Evolutionary conservation across 441 rosid species (phyloP), one percentile per base, ranked within the genome.

Genomic region (Adansonia grandidieri): DNA sequence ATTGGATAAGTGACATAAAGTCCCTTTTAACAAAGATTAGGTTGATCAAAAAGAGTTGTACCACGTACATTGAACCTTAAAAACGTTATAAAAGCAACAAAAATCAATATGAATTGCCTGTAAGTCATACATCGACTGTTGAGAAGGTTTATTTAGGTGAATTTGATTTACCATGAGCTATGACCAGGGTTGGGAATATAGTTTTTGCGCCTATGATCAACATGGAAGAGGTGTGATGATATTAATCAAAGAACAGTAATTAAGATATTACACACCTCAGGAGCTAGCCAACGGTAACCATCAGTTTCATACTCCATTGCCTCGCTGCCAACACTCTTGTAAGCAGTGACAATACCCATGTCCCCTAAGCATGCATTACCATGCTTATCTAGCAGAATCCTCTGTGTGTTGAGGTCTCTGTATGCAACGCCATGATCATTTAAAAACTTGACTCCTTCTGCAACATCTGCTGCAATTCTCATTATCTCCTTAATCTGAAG

Each of bases 251-350:
- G 44, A 58, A 45, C 17, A 57, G 74, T 53, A 82, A 53, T 32
- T 32, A 32, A 32, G 78, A 48, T 61, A 75, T 61, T 50, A 86
- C 94, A 66, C n/a, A 92, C 98, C 99, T 95, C 99, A 6, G 98
- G 99, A 81, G 98, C 97, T 78, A 93, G 91, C 99, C 99, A 95
- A 5, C 97, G 90, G 82, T 95, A 95, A 58, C 98, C 98, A 86
- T 93, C 98, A 10, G 96, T 93, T 88, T 95, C 99, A 58, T 95
- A 95, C 78, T 95, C 98, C 92, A 87, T 83, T 0, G 94, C 91
- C 80, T 93, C 97, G 4, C 94, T 94, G 37, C 37, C 37, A 72
- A 84, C 84, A 84, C 87, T 90, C 87, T 95, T 92, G 87, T 98
- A 93, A 83, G 97, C 95, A 45, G 94, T 81, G 75, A 93, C 90